A percentile compares a stretch with the other conserved stretches of the same genome.
These are phyloP conservation scores for Pilaira anomala DNA, from an alignment of 192 early-diverging fungal species.

Conservation along the genomic window DNA sequence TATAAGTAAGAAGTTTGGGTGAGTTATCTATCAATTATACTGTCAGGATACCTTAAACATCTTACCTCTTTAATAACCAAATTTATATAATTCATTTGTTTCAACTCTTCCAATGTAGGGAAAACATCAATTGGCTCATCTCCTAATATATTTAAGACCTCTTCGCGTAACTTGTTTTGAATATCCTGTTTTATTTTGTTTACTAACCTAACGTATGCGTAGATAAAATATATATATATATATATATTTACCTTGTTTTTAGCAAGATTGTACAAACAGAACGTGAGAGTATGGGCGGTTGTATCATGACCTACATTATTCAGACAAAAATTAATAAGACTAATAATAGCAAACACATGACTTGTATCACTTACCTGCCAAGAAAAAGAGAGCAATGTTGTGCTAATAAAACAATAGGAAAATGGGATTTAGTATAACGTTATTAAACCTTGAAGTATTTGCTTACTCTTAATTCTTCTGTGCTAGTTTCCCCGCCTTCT, in stretches of 20 bases:
- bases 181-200: slow-evolving; percentile 13
- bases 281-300: slow-evolving; percentile 34
- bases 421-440: not conserved
- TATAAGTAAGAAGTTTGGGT: too few relatives aligned
- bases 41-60: too few relatives aligned
- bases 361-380: slow-evolving; percentile 43
- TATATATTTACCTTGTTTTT: slow-evolving; percentile 26
- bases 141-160: slow-evolving; percentile 20
- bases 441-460: not conserved
- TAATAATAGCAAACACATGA: not conserved
- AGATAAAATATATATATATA: not conserved
- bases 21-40: too few relatives aligned
- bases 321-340: not conserved
- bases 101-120: slow-evolving; percentile 25
- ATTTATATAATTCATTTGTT: slow-evolving; percentile 24
- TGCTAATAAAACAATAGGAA: slow-evolving; percentile 14
- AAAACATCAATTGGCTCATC: slow-evolving; percentile 20
- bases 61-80: slow-evolving; percentile 25
- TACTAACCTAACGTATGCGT: not conserved
- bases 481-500: not conserved
- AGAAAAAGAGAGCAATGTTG: slow-evolving; percentile 54
- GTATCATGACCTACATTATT: slow-evolving; percentile 30
- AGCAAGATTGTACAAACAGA: slow-evolving; percentile 48
- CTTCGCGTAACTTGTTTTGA: slow-evolving; percentile 31
- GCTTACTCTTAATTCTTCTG: slow-evolving; percentile 12